A percentile compares a stretch with the other conserved stretches of the same genome.
Conservation (phyloP, 129 eudicot species). For the carrot (Daucus carota) region DNA sequence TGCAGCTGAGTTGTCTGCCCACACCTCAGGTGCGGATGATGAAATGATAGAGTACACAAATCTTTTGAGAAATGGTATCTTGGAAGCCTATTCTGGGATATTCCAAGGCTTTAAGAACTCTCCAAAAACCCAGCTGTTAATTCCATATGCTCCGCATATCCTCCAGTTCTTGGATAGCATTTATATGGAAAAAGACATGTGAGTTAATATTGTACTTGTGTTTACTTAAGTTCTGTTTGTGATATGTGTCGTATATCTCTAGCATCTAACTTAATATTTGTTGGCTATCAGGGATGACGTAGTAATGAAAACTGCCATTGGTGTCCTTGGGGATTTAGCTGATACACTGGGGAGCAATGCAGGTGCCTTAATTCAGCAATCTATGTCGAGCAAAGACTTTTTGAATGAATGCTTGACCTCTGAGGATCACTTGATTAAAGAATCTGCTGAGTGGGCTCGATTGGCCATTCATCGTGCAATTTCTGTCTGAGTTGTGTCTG, state of each 20-base stretch:
- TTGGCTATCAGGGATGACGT: slow-evolving; percentile 70
- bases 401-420: slow-evolving; percentile 85
- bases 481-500: slow-evolving; percentile 52
- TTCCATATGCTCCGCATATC: slow-evolving; percentile 77
- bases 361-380: slow-evolving; percentile 81
- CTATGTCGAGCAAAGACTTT: slow-evolving; percentile 76
- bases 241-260: background rate
- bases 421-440: slow-evolving; percentile 83
- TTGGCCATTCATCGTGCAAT: slow-evolving; percentile 79
- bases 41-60: slow-evolving; percentile 90
- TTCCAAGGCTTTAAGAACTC: slow-evolving; percentile 90
- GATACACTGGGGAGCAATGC: slow-evolving; percentile 91
- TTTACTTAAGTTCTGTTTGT: background rate
- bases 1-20: slow-evolving; percentile 90
- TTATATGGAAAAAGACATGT: slow-evolving; percentile 89
- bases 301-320: slow-evolving; percentile 93
- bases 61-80: slow-evolving; percentile 82
- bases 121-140: slow-evolving; percentile 74
- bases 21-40: slow-evolving; percentile 80
- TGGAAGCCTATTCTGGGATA: slow-evolving; percentile 96
- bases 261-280: background rate
- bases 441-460: slow-evolving; percentile 98
- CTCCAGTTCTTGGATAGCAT: slow-evolving; percentile 84
- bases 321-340: slow-evolving; percentile 96
- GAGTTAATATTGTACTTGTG: background rate